Percentiles rank a stretch among this genome's conserved stretches.
phyloP scores from a whole-genome alignment of 805 yeast species.

The Metschnikowia drakensbergensis region DNA sequence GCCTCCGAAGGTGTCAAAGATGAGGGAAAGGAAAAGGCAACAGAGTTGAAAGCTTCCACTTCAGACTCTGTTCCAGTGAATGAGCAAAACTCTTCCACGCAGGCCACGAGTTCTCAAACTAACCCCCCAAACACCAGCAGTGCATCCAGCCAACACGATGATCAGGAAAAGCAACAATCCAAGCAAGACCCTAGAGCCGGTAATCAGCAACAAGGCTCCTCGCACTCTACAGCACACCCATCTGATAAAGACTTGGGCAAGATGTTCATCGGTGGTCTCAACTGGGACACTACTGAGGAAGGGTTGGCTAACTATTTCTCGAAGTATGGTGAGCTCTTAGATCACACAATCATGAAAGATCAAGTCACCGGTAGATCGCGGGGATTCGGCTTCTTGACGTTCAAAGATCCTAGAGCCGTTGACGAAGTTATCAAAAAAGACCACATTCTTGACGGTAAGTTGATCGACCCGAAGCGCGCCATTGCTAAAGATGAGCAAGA shows the following conservation, averaged over 20 bases:
- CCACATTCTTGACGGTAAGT: constrained; percentile 90
- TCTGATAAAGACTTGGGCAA: constrained; percentile 67
- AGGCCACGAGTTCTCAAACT: background rate
- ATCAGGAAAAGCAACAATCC: background rate
- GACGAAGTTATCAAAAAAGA: constrained; percentile 81
- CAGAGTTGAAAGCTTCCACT: background rate
- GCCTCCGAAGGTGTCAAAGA: background rate
- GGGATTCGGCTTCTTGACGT: constrained; percentile 93
- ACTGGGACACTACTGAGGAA: constrained; percentile 97
- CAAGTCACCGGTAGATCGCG: constrained; percentile 80
- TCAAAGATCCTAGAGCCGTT: constrained; percentile 75
- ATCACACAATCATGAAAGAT: constrained; percentile 91
- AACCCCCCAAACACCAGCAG: background rate
- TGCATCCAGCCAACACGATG: background rate
- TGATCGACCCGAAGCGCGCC: constrained; percentile 96
- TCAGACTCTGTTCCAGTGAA: too few species aligned
- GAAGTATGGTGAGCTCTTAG: constrained; percentile 84
- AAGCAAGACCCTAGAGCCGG: background rate
- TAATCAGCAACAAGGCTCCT: background rate
- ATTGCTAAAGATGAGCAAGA: constrained; percentile 97
- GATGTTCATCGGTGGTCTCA: constrained; percentile 94
- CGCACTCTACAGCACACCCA: constrained; percentile 1
- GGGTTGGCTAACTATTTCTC: constrained; percentile 75
- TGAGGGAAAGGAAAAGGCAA: background rate
- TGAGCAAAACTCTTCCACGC: background rate